phyloP scores from a whole-genome alignment of 1,284 basidiomycete species.

The Cryptococcus sp. region DNA sequence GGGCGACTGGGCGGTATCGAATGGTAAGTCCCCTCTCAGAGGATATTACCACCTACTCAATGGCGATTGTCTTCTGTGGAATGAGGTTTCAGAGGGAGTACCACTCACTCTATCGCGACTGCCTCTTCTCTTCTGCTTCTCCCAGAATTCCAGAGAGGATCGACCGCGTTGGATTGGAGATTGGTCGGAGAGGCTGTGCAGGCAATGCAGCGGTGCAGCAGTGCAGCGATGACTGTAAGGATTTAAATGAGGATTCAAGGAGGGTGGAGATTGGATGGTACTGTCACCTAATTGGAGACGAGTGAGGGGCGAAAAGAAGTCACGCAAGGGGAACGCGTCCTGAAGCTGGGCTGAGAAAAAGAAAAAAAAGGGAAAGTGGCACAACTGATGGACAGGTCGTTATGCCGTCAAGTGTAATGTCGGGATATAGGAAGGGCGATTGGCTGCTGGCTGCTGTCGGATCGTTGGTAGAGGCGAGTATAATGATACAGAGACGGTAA shows the following conservation, averaged over 20 bases:
- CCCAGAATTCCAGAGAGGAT: no score
- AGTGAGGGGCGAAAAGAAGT: slow-evolving; percentile 3
- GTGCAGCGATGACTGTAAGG: background rate
- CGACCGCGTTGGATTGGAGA: background rate
- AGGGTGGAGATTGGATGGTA: slow-evolving; percentile 5
- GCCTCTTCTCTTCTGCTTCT: no score
- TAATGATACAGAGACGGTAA: no score
- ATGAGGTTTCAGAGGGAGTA: no score
- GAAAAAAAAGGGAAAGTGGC: background rate
- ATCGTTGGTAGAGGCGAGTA: no score
- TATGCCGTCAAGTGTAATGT: background rate
- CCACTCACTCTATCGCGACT: no score
- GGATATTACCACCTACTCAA: no score
- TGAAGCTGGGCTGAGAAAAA: background rate
- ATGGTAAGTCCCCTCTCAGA: no score
- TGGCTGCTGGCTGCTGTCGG: no score
- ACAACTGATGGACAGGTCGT: slow-evolving; percentile 1
- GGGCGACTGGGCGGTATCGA: no score
- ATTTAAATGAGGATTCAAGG: slow-evolving; percentile 1
- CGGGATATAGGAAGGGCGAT: background rate
- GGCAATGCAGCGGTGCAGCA: background rate
- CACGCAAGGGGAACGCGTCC: slow-evolving; percentile 10
- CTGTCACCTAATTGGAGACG: background rate
- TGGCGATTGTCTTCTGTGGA: no score
- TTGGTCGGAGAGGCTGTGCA: background rate